A percentile compares a stretch with the other conserved stretches of the same genome.
These are phyloP conservation scores for Gloeopeniophorella convolvens DNA, from an alignment of 768 basidiomycete genomes.

Conservation along the genomic window DNA sequence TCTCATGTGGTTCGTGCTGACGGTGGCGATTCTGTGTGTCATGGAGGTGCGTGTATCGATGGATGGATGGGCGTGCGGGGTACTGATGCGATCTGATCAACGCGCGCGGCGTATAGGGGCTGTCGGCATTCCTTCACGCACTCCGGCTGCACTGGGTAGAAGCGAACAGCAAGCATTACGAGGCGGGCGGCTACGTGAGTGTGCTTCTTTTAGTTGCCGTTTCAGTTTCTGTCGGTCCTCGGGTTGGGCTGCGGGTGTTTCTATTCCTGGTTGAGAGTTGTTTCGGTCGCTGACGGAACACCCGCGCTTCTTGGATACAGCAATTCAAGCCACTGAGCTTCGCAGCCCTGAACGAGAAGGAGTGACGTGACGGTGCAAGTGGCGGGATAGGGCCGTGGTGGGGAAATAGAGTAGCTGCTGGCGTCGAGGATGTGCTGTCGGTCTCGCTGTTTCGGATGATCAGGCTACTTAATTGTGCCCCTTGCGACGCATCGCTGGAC, in stretches of 20 bases:
- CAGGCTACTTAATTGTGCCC: too few relatives aligned
- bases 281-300: slow-evolving; percentile 21
- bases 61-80: slow-evolving; percentile 20
- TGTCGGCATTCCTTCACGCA: slow-evolving; percentile 94
- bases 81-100: slow-evolving; percentile 17
- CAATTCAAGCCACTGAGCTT: slow-evolving; percentile 45
- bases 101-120: slow-evolving; percentile 56
- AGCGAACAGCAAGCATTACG: slow-evolving; percentile 93
- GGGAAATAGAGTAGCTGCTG: not conserved
- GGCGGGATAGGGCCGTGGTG: not conserved
- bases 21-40: slow-evolving; percentile 75
- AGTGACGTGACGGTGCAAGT: slow-evolving; percentile 22
- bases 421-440: not conserved
- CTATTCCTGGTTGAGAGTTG: too few relatives aligned
- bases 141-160: slow-evolving; percentile 98
- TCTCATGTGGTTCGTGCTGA: slow-evolving; percentile 73
- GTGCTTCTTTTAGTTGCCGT: slow-evolving; percentile 14
- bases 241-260: too few relatives aligned
- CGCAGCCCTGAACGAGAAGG: slow-evolving; percentile 35
- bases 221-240: not conserved
- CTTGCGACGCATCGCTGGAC: too few relatives aligned
- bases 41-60: slow-evolving; percentile 75
- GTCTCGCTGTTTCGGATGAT: too few relatives aligned
- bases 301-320: slow-evolving; percentile 32
- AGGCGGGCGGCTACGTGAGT: slow-evolving; percentile 85